Percentiles rank a stretch among this genome's conserved stretches.
These are phyloP conservation scores for Oryza officinalis DNA, from an alignment of 176 grass and related monocot genomes.

Conservation along the genomic window DNA sequence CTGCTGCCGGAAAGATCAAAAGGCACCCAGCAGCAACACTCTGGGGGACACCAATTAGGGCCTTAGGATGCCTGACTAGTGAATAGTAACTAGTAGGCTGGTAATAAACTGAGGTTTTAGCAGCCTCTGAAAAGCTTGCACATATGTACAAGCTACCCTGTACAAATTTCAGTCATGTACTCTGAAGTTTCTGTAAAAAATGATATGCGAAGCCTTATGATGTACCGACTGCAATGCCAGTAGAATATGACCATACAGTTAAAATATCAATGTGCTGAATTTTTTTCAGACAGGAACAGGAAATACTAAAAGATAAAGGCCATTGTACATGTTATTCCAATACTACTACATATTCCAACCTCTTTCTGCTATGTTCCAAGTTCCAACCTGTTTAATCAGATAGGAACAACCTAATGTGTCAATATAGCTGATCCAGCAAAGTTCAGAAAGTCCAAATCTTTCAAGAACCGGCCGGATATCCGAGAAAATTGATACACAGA, in stretches of 20 bases:
- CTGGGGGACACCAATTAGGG: slow-evolving; percentile 26
- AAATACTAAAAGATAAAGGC: not conserved
- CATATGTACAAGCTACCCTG: slow-evolving; percentile 7
- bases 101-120: slow-evolving; percentile 25
- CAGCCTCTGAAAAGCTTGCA: slow-evolving; percentile 36
- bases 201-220: not conserved
- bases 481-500: slow-evolving; percentile 13
- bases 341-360: not conserved
- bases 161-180: slow-evolving; percentile 26
- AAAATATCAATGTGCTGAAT: not conserved
- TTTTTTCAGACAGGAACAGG: slow-evolving; percentile 5
- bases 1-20: not conserved
- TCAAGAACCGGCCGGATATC: not conserved
- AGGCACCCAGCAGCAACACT: slow-evolving; percentile 21
- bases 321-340: not conserved
- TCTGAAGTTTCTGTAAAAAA: slow-evolving; percentile 2
- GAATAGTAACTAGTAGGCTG: slow-evolving; percentile 26
- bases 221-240: not conserved
- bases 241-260: not conserved
- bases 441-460: slow-evolving; percentile 2
- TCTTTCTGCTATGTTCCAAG: slow-evolving; percentile 23
- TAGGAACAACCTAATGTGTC: slow-evolving; percentile 12
- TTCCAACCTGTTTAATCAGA: slow-evolving; percentile 31
- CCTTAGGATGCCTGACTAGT: slow-evolving; percentile 16
- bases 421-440: slow-evolving; percentile 4